Base-by-base conservation (phyloP, 306 rosid genomes). In the Quercus variabilis region DNA sequence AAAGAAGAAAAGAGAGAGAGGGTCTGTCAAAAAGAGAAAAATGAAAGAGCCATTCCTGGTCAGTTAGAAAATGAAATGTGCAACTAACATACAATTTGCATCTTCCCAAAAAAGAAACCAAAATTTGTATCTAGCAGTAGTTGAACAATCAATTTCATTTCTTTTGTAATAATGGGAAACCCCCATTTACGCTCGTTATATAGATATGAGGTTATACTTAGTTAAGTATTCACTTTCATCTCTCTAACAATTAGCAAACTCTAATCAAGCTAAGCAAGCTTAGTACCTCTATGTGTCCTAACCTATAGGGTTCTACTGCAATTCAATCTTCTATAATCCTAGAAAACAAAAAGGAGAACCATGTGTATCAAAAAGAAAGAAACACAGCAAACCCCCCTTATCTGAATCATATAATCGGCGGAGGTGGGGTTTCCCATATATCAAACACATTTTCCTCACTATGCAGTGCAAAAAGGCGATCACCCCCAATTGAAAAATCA, bases 391-490 rank as follows among this genome's bases (percentile, higher is more conserved):
- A 52, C 58, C n/a, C 10, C 54, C n/a, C 10, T 17, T 54, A 31
- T 33, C 59, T 28, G 28, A 88, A 73, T 89, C 86, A 90, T 71
- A 91, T 35, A 71, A 91, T 74, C 10, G 99, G 94, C 0, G 92
- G 87, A 33, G 96, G 85, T 52, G 92, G 93, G 64, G 99, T 93
- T 83, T 95, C 99, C 99, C 99, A 95, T 69, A 93, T 89, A 73
- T 95, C 99, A 79, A 95, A 89, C 84, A 91, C 98, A 90, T 95
- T 93, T 77, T 93, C 97, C 74, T 93, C 99, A 21, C 98, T 93
- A 8, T 91, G 95, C 77, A 95, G 96, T 0, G 99, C 96, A 6
- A 95, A 95, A 71, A 95, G 96, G 74, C 99, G 86, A 77, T 91
- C 99, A 21, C 99, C 99, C 2, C 98, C 98, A 23, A 95, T 95